Conservation (phyloP, 352 stramenopile genomes). For the Aphanomyces astaci region DNA sequence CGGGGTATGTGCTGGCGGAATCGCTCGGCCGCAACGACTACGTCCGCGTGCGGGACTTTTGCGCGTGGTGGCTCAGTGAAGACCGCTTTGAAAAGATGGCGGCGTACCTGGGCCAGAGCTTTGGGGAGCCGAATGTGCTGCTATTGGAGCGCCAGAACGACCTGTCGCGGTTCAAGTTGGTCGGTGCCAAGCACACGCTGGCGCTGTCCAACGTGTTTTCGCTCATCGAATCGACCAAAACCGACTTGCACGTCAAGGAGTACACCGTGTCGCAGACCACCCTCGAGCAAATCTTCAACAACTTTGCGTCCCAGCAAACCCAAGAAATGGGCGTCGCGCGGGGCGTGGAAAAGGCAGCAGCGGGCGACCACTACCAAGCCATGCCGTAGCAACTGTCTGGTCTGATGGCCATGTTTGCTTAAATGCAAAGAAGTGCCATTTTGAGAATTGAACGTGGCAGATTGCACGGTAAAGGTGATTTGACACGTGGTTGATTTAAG, state of each 20-base stretch:
- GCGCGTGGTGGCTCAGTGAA: constrained; percentile 58
- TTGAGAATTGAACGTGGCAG: background rate
- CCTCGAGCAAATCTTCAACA: constrained; percentile 84
- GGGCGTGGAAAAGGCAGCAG: constrained; percentile 24
- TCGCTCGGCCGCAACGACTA: constrained; percentile 24
- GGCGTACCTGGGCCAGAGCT: constrained; percentile 24
- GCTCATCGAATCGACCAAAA: constrained; percentile 41
- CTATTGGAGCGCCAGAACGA: constrained; percentile 50
- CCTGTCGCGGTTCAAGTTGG: constrained; percentile 55
- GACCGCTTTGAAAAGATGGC: constrained; percentile 36
- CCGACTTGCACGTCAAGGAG: constrained; percentile 42
- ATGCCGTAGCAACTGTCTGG: too few relatives aligned
- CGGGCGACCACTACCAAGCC: too few relatives aligned
- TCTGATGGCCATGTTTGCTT: too few relatives aligned
- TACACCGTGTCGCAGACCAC: constrained; percentile 77
- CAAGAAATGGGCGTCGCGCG: constrained; percentile 31
- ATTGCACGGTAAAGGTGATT: background rate
- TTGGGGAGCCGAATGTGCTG: constrained; percentile 27
- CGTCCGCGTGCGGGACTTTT: constrained; percentile 35
- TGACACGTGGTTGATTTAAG: background rate
- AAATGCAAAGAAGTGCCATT: too few relatives aligned
- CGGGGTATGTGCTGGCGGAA: constrained; percentile 25
- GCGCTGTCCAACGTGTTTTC: constrained; percentile 42
- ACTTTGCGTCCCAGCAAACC: constrained; percentile 48
- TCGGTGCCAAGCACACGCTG: constrained; percentile 28